A percentile compares a stretch with the other conserved stretches of the same genome.
These are phyloP conservation scores for Ascosphaera acerosa DNA, from an alignment of 2,329 filamentous ascomycete species.

Conservation along the genomic window DNA sequence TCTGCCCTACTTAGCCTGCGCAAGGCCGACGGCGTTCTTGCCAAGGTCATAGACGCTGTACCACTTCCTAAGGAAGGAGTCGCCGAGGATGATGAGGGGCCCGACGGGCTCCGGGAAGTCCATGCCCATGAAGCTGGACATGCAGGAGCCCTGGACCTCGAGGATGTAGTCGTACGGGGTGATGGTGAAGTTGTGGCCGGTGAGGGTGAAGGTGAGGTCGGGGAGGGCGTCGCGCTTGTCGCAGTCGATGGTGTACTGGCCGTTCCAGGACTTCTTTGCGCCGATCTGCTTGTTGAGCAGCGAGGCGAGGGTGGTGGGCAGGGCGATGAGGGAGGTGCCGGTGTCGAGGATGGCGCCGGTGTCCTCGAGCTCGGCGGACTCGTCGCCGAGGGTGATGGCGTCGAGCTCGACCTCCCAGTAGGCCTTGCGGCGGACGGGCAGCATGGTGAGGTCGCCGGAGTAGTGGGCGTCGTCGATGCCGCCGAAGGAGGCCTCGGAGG, in stretches of 20 bases:
- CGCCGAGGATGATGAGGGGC: constrained; percentile 75
- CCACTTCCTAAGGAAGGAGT: constrained; percentile 29
- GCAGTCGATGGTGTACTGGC: constrained; percentile 90
- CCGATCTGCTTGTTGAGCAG: constrained; percentile 94
- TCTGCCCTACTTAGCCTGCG: constrained; percentile 29
- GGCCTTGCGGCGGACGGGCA: constrained; percentile 89
- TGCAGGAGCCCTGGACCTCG: constrained; percentile 83
- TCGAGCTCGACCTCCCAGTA: constrained; percentile 99
- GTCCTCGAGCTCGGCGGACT: constrained; percentile 69
- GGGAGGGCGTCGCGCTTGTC: constrained; percentile 57
- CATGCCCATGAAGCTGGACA: constrained; percentile 95
- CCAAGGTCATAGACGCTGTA: constrained; percentile 95
- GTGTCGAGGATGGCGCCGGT: constrained; percentile 96
- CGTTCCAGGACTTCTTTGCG: constrained; percentile 91
- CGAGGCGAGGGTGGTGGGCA: constrained; percentile 75
- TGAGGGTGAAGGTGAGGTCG: constrained; percentile 74
- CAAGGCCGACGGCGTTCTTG: constrained; percentile 68
- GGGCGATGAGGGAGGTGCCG: constrained; percentile 88
- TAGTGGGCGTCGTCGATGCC: constrained; percentile 63
- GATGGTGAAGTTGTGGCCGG: constrained; percentile 84
- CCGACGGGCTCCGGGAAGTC: constrained; percentile 67
- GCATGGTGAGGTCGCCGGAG: constrained; percentile 69
- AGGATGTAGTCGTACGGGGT: constrained; percentile 79
- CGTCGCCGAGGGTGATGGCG: constrained; percentile 65
- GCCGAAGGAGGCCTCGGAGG: constrained; percentile 76